A percentile compares a stretch with the other conserved stretches of the same genome.
phyloP scores from a whole-genome alignment of 352 stramenopile species.

The Nothophytophthora sp. region DNA sequence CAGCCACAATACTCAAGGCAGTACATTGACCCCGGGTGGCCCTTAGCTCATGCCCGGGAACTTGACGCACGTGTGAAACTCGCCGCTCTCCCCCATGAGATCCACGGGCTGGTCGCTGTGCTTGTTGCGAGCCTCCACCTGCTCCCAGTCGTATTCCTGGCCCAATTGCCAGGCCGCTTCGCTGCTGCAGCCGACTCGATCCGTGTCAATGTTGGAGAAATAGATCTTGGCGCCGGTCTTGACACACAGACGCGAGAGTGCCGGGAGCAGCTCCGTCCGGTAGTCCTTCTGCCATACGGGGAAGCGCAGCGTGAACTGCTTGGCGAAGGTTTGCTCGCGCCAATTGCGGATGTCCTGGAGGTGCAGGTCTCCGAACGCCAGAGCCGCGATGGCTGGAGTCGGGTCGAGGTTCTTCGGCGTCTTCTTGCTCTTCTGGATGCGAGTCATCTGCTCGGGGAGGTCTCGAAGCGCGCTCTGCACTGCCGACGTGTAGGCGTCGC shows the following conservation, averaged over 20 bases:
- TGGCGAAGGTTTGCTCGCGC: constrained; percentile 66
- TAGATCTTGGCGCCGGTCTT: constrained; percentile 38
- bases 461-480: constrained; percentile 30
- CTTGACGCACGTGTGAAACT: constrained; percentile 90
- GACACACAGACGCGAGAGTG: constrained; percentile 54
- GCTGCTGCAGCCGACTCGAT: constrained; percentile 22
- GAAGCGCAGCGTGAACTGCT: constrained; percentile 61
- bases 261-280: constrained; percentile 61
- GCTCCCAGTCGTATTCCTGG: constrained; percentile 41
- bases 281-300: constrained; percentile 78
- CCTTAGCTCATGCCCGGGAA: constrained; percentile 60
- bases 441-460: constrained; percentile 18
- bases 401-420: background rate
- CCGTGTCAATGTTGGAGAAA: constrained; percentile 61
- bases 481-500: constrained; percentile 28
- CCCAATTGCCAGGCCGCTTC: constrained; percentile 27
- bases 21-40: background rate
- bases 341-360: constrained; percentile 82
- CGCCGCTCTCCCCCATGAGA: constrained; percentile 87
- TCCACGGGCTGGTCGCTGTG: constrained; percentile 31
- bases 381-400: constrained; percentile 24
- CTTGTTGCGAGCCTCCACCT: constrained; percentile 32
- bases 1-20: background rate
- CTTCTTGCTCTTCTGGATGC: constrained; percentile 19
- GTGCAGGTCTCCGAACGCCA: constrained; percentile 91